Percentiles rank a stretch among this genome's conserved stretches.
phyloP scores from a whole-genome alignment of 2,329 filamentous ascomycete species.

The Myriangium duriaei region DNA sequence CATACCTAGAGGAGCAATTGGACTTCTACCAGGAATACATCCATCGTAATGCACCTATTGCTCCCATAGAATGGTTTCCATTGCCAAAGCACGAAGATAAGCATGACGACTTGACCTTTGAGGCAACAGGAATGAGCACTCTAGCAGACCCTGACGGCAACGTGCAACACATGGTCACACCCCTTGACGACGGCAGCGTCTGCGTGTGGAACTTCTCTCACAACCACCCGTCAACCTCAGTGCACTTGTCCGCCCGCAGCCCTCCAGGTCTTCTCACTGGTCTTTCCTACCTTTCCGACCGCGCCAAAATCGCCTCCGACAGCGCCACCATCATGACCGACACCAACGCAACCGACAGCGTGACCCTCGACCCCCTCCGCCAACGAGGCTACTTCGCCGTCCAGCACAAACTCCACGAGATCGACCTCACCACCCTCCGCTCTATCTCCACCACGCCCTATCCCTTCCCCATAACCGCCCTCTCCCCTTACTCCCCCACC shows the following conservation, averaged over 20 bases:
- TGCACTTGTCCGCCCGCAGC: slow-evolving; percentile 55
- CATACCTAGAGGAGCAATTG: slow-evolving; percentile 56
- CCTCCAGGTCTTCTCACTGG: slow-evolving; percentile 53
- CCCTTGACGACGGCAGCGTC: slow-evolving; percentile 78
- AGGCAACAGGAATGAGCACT: slow-evolving; percentile 59
- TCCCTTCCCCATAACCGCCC: slow-evolving; percentile 69
- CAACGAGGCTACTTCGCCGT: slow-evolving; percentile 69
- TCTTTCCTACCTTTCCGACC: slow-evolving; percentile 35
- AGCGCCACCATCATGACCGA: slow-evolving; percentile 52
- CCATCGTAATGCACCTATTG: slow-evolving; percentile 63
- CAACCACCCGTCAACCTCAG: slow-evolving; percentile 19
- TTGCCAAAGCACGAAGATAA: slow-evolving; percentile 35
- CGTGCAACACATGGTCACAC: slow-evolving; percentile 54
- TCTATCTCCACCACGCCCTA: slow-evolving; percentile 59
- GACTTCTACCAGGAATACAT: slow-evolving; percentile 87
- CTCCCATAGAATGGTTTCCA: slow-evolving; percentile 60
- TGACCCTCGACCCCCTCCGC: slow-evolving; percentile 59
- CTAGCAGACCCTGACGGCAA: slow-evolving; percentile 46
- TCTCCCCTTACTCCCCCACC: slow-evolving; percentile 56
- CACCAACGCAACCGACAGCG: slow-evolving; percentile 63
- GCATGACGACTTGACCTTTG: slow-evolving; percentile 37
- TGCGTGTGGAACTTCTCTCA: slow-evolving; percentile 58
- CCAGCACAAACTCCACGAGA: slow-evolving; percentile 62
- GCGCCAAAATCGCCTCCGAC: slow-evolving; percentile 30
- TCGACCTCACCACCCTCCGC: slow-evolving; percentile 64